These are phyloP conservation scores for Candida broadrunensis DNA, from an alignment of 805 yeast genomes.

Conservation along the genomic window DNA sequence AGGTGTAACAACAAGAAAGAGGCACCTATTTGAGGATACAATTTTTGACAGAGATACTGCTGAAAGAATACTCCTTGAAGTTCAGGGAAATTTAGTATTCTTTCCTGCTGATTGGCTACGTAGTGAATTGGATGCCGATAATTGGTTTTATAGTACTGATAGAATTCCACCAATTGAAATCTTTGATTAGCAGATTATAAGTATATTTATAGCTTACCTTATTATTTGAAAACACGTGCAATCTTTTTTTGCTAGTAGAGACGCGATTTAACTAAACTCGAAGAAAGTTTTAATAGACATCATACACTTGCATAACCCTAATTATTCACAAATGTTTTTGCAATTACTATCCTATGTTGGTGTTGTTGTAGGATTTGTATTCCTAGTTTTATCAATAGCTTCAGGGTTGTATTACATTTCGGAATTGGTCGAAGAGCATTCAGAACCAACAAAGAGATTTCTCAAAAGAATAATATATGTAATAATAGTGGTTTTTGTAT, in stretches of 20 bases:
- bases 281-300: no score
- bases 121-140: constrained; percentile 82
- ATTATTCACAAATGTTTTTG: constrained; percentile 39
- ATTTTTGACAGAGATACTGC: constrained; percentile 76
- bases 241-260: no score
- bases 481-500: constrained; percentile 51
- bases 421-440: constrained; percentile 90
- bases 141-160: constrained; percentile 95
- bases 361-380: constrained; percentile 35
- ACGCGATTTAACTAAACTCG: no score
- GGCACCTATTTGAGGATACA: constrained; percentile 38
- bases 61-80: constrained; percentile 62
- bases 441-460: constrained; percentile 76
- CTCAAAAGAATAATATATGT: constrained; percentile 60
- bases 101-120: constrained; percentile 91
- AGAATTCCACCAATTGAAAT: constrained; percentile 94
- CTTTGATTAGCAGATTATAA: constrained; percentile 64
- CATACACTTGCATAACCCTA: no score
- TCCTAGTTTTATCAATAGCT: constrained; percentile 58
- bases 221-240: no score
- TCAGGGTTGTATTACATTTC: constrained; percentile 89
- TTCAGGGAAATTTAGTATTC: constrained; percentile 85
- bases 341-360: constrained; percentile 39
- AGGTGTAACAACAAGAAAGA: constrained; percentile 35
- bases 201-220: no score